Evolutionary conservation across 169 alveolate species (phyloP), one percentile per base, ranked within the genome.

Genomic region (Plasmodium coatneyi): DNA sequence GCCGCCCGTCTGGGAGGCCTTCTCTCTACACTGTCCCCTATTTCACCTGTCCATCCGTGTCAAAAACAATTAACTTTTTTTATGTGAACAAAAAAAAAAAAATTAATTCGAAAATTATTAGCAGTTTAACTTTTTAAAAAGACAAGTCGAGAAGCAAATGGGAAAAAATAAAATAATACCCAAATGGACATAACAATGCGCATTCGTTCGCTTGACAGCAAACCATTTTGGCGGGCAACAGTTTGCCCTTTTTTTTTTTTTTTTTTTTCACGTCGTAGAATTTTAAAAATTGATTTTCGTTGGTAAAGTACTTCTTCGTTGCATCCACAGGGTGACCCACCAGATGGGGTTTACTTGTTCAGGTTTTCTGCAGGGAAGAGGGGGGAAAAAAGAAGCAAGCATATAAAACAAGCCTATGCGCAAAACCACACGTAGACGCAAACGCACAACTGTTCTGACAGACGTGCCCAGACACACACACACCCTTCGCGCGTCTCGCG

Each of bases 341-440:
- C 46, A 5, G 41, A 71, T 49, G 49, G 41, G 28, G 41, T 16
- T 82, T 66, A 82, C 46, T 82, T 82, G 71, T 82, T 82, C 46
- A 70, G 41, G 46, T 82, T 28, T 46, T 82, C 91, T 82, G 41
- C 19, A 66, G 49, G 72, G 25, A 66, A 22, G 10, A 25, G 10
- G n/a, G 6, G 7, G 1, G 3, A 82, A 32, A 82, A 41, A 5
- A 28, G 12, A 14, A 39, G 7, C 4, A 9, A 3, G 28, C 14
- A 83, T 14, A 71, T 22, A 71, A 52, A 83, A 49, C 22, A 49
- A 3, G n/a, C 60, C 19, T 16, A 12, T 16, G 0, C 10, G n/a
- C 5, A 1, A 14, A 52, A 39, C 0, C 2, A 36, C 28, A 83
- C 60, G 1, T 3, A 49, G 3, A 0, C 7, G 14, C 60, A 66